These are phyloP conservation scores for Colletotrichum sp. DNA, from an alignment of 2,329 filamentous ascomycete genomes.

Conservation along the genomic window DNA sequence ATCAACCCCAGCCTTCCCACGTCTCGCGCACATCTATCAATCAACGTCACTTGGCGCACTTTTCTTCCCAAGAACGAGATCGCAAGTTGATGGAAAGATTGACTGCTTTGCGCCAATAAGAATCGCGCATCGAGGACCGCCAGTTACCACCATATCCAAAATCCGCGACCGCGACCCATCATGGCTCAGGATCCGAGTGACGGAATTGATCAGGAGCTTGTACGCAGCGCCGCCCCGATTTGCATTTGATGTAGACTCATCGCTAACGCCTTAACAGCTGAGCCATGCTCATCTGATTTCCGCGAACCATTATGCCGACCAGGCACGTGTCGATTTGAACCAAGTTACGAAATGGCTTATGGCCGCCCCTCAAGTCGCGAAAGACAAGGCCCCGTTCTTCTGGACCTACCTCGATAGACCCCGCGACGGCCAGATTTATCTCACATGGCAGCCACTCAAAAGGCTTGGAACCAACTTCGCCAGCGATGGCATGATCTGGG, in stretches of 20 bases:
- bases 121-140: background rate
- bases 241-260: slow-evolving; percentile 37
- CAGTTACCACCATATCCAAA: background rate
- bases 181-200: slow-evolving; percentile 24
- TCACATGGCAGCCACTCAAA: slow-evolving; percentile 87
- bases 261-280: slow-evolving; percentile 57
- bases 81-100: background rate
- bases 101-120: background rate
- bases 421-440: slow-evolving; percentile 78
- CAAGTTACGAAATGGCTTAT: slow-evolving; percentile 86
- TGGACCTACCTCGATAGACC: slow-evolving; percentile 92
- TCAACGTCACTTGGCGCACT: background rate
- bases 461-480: slow-evolving; percentile 77
- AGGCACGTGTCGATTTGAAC: slow-evolving; percentile 73
- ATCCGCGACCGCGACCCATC: background rate
- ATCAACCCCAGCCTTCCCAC: background rate
- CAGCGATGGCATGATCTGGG: slow-evolving; percentile 93
- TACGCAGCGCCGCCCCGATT: background rate
- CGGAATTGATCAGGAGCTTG: slow-evolving; percentile 22
- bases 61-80: background rate
- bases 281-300: slow-evolving; percentile 91
- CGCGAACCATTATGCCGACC: slow-evolving; percentile 78
- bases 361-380: slow-evolving; percentile 83
- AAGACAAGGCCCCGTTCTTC: slow-evolving; percentile 84
- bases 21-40: background rate